Evolutionary conservation across 2,329 filamentous ascomycete species (phyloP), one percentile per base, ranked within the genome.

Genomic region (Pyricularia pennisetigena): DNA sequence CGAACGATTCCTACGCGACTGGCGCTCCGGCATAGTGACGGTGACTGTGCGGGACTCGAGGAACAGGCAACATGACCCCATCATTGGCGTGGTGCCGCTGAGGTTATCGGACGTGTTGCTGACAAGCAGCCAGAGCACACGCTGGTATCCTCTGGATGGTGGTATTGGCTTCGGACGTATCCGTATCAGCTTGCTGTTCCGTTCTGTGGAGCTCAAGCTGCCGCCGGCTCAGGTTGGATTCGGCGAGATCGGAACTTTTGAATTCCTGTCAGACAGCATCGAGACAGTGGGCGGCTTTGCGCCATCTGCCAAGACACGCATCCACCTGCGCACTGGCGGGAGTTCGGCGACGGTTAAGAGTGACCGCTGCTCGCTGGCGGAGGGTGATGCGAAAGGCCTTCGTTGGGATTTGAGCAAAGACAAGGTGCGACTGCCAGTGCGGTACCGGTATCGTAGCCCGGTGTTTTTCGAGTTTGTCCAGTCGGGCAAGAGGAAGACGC

Each of bases 61-160:
- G 41, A 92, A 97, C 77, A 86, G 94, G 68, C 90, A 99, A 78
- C 94, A 98, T 73, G 95, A 98, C 72, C 94, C 95, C 0, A 93
- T 99, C 70, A 87, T 98, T 35, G 95, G 95, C 59, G 91, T 98
- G 4, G 91, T 98, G 1, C 93, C 94, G 0, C 81, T 99, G 69
- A 95, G 93, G 76, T 78, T 98, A 0, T 91, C 92, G 0, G 93
- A 97, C 66, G 85, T 97, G n/a, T 82, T 99, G 26, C 88, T 94
- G 73, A 96, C 90, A 0, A 90, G 88, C 72, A 97, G 93, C 63
- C 93, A 98, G 77, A 81, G 89, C 68, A 96, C 93, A 2, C 84
- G 93, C 69, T 97, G 94, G 93, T 98, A 97, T 76, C 94, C 95
- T n/a, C 85, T 99, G 0, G 94, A 97, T 75, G 95, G 94, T 26